Percentiles rank a stretch among this genome's conserved stretches.
Conservation (phyloP, 2,329 filamentous ascomycete genomes). For the Stromatinia cepivora region DNA sequence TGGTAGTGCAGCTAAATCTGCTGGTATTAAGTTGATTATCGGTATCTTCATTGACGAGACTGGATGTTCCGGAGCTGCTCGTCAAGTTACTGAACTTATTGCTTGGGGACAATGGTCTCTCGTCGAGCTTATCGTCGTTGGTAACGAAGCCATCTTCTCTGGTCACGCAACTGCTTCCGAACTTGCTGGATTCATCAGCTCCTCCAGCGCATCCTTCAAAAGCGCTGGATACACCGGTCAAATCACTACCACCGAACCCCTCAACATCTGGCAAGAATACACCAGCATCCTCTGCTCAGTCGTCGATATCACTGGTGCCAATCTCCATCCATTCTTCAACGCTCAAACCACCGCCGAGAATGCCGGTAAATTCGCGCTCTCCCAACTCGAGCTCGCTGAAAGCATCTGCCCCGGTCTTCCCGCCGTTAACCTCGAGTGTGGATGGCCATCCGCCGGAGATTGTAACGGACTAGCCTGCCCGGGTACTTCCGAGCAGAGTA, state of each 20-base stretch:
- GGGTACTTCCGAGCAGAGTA: constrained; percentile 63
- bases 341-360: constrained; percentile 57
- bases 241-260: constrained; percentile 83
- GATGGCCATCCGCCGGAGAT: constrained; percentile 75
- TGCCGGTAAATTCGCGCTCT: constrained; percentile 74
- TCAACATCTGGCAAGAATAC: constrained; percentile 71
- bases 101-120: constrained; percentile 72
- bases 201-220: constrained; percentile 63
- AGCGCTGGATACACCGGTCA: constrained; percentile 68
- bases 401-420: constrained; percentile 69
- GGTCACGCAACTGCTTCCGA: constrained; percentile 62
- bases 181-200: constrained; percentile 69
- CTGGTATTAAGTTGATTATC: constrained; percentile 77
- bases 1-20: constrained; percentile 63
- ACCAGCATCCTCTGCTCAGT: constrained; percentile 64
- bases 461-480: constrained; percentile 74
- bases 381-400: constrained; percentile 71
- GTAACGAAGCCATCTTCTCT: constrained; percentile 88
- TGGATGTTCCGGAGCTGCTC: constrained; percentile 55
- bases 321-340: constrained; percentile 97
- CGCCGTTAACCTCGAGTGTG: constrained; percentile 83
- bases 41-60: constrained; percentile 80
- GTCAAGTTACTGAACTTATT: constrained; percentile 72
- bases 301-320: constrained; percentile 78
- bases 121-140: constrained; percentile 78